Percentiles rank a stretch among this genome's conserved stretches.
phyloP scores from a whole-genome alignment of 176 grass and related monocot genomes.

The Elaeis guineensis region DNA sequence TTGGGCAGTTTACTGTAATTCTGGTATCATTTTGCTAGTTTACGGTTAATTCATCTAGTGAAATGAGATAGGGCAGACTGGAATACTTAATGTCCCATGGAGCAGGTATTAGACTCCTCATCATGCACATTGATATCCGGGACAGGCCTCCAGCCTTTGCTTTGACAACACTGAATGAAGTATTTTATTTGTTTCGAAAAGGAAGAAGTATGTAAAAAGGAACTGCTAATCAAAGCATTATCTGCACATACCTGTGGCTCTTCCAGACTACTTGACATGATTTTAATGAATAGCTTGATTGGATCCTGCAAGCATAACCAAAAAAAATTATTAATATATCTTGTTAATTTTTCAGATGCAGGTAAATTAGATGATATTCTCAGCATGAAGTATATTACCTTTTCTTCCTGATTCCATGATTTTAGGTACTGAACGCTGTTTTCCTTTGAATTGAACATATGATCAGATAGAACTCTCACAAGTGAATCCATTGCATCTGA shows the following conservation, averaged over 20 bases:
- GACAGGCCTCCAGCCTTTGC: too few species aligned
- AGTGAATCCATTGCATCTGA: slow-evolving; percentile 62
- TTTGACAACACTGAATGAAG: too few species aligned
- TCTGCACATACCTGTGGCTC: slow-evolving; percentile 43
- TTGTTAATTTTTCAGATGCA: too few species aligned
- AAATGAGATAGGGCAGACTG: too few species aligned
- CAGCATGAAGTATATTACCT: slow-evolving; percentile 20
- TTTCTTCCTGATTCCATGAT: slow-evolving; percentile 22
- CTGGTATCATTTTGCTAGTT: too few species aligned
- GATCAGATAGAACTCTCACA: slow-evolving; percentile 47
- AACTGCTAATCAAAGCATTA: not conserved
- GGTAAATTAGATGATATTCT: not conserved
- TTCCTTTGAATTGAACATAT: slow-evolving; percentile 68
- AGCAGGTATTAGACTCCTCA: too few species aligned
- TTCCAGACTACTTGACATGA: slow-evolving; percentile 48
- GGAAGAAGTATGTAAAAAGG: too few species aligned
- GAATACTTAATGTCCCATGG: too few species aligned
- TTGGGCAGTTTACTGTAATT: too few species aligned
- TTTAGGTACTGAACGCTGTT: slow-evolving; percentile 49
- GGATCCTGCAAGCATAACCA: slow-evolving; percentile 38
- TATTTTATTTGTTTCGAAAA: too few species aligned
- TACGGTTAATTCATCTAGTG: too few species aligned
- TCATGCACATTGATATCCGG: too few species aligned
- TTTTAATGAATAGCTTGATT: slow-evolving; percentile 41
- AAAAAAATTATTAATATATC: not conserved